Base-by-base conservation (phyloP, 257 asterid genomes). In the Gardenia jasminoides region DNA sequence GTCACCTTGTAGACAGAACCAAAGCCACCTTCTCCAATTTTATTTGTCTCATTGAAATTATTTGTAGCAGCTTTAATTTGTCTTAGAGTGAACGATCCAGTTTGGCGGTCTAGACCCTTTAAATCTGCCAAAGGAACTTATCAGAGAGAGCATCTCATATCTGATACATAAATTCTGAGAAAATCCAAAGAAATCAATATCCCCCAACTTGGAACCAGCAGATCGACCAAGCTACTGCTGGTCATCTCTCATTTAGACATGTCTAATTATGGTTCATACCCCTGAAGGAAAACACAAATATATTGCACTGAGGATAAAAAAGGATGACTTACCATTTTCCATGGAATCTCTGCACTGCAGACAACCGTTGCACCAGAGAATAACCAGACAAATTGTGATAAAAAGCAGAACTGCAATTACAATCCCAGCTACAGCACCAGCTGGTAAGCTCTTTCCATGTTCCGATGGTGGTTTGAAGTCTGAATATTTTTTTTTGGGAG, bases 11-110 rank as follows among this genome's bases (percentile, higher is more conserved):
- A 93, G 33, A 93, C 97, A 4, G 94, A 79, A 47, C 97, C 97
- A 81, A 93, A 93, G 68, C 97, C 97, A 68, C 98, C 98, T 83
- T 93, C 94, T 54, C 98, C 98, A 11, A 93, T 91, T 89, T 88
- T 93, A 78, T 93, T 90, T 44, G 91, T 86, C 75, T 1, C 81
- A 71, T 93, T 93, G 74, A 93, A 93, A 85, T 93, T 90, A 19
- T 86, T 85, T 22, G 98, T 93, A 33, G 98, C 97, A 78, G 89
- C 79, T 80, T 86, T 93, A 48, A 93, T 88, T 82, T 93, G 97
- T 79, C 93, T 83, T 75, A 93, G 83, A n/a, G 92, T 80, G 78
- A 91, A 93, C 65, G 84, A 83, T 28, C 94, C 95, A 15, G 97
- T 91, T 72, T 85, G 93, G 26, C 87, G 86, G 65, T 90, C 92